Evolutionary conservation across 176 grass and related monocot species (phyloP).

Genomic region (sorghum (Sorghum bicolor)): Sorghum_bicolor_NCBIv3 NC_012877.2:2721501-2722000

Average conservation of each 20-base stretch:
- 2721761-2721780: slow-evolving; percentile 2
- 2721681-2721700: background rate
- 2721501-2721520: too few relatives aligned
- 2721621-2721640: too few relatives aligned
- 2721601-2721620: too few relatives aligned
- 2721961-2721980: slow-evolving; percentile 7
- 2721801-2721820: slow-evolving; percentile 1
- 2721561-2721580: too few relatives aligned
- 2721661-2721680: background rate
- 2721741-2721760: slow-evolving; percentile 22
- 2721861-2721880: slow-evolving; percentile 14
- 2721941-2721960: background rate
- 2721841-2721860: slow-evolving; percentile 1
- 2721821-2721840: slow-evolving; percentile 21
- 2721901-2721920: background rate
- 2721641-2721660: background rate
- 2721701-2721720: background rate
- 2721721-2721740: slow-evolving; percentile 9
- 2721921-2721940: background rate
- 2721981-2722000: background rate
- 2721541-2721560: too few relatives aligned
- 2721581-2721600: too few relatives aligned
- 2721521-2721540: too few relatives aligned
- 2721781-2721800: background rate
- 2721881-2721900: background rate